Evolutionary conservation across 768 basidiomycete genomes (phyloP), one percentile per base, ranked within the genome.

Genomic region (Lactarius psammicola): DNA sequence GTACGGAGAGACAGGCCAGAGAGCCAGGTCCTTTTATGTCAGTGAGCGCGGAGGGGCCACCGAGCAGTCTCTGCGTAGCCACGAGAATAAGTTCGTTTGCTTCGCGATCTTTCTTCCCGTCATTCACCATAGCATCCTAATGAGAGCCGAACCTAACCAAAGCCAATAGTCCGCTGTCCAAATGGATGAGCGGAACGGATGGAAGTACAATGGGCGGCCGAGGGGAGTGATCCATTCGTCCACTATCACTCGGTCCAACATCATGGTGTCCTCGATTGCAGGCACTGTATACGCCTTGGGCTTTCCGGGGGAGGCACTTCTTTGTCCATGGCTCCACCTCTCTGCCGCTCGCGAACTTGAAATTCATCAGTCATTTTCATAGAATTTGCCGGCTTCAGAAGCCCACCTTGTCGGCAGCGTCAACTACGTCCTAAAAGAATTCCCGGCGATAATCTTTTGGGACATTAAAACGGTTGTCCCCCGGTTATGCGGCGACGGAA

Each of bases 181-280:
- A 57, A 36, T 13, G 23, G 17, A 20, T 20, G 11, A 7, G 0
- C 13, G 34, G 28, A 26, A n/a, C 7, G 10, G n/a, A 6, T 34
- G 17, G 30, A 58, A 56, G 3, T 23, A 63, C 63, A 63, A 26
- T 49, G 63, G 56, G 8, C 56, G 63, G 20, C 63, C 56, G 1
- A 63, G 46, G 36, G 58, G 56, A 28, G 34, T 36, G 1, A 51
- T 51, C 63, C 63, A 63, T 9, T 58, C 28, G 1, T 15, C 1
- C n/a, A n/a, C n/a, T 11, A 54, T 33, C 26, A 40, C 57, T 42
- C 4, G 10, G 18, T 28, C 7, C 15, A 63, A 28, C 18, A 20
- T 33, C n/a, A 56, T 1, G 6, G 20, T 2, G 5, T 34, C n/a
- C 13, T 33, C 30, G n/a, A 44, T 15, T 9, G 56, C 44, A 9